phyloP scores from a whole-genome alignment of 345 rosid genomes.

The Microcos paniculata region DNA sequence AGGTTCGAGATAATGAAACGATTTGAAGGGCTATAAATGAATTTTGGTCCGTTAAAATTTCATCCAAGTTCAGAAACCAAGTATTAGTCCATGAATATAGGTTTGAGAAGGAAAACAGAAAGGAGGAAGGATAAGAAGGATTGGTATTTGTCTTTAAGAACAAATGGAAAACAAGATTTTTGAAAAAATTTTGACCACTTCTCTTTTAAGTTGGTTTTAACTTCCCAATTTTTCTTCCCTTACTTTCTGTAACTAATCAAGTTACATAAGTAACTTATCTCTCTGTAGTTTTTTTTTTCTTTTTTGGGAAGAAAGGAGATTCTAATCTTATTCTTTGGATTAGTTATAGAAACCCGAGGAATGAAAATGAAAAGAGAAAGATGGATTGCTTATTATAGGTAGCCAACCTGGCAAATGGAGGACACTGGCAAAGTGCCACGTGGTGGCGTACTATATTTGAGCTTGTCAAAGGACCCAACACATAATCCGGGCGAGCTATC shows the following conservation, averaged over 20 bases:
- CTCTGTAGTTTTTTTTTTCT: neutral
- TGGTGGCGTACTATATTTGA: slow-evolving; percentile 7
- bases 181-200: neutral
- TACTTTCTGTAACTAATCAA: neutral
- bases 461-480: slow-evolving; percentile 30
- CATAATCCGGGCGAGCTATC: slow-evolving; percentile 25
- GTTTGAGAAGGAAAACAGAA: neutral
- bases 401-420: neutral
- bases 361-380: neutral
- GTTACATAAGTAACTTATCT: neutral
- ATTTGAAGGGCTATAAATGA: too few species aligned
- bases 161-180: neutral
- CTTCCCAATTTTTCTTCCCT: neutral
- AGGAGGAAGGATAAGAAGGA: too few species aligned
- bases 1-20: too few species aligned
- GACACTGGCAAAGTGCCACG: neutral
- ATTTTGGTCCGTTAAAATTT: neutral
- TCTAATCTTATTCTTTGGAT: neutral
- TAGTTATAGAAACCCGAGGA: neutral
- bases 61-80: neutral
- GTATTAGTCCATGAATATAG: neutral
- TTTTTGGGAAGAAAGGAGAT: neutral
- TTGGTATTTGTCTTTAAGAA: neutral
- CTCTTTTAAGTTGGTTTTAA: neutral
- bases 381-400: neutral